Evolutionary conservation across 441 rosid species (phyloP).

Genomic region (Euphorbia celastroides): DNA sequence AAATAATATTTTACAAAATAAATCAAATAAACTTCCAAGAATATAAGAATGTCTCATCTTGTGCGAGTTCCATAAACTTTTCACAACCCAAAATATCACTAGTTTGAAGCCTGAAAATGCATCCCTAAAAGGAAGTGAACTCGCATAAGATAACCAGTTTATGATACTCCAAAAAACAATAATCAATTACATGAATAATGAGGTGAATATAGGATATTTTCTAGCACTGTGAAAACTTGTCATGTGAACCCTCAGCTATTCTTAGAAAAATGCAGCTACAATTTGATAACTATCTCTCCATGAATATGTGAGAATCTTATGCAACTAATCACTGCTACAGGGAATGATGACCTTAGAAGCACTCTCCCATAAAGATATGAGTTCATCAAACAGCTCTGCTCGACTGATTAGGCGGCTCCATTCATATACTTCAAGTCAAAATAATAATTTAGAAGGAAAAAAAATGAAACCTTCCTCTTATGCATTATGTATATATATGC

Average conservation of each 20-base stretch:
- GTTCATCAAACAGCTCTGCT: no score
- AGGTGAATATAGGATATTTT: background rate
- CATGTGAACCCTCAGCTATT: background rate
- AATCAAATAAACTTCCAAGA: background rate
- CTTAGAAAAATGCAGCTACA: background rate
- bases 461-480: background rate
- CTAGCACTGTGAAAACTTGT: background rate
- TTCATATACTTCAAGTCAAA: background rate
- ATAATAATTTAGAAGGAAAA: background rate
- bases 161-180: background rate
- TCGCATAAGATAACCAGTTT: background rate
- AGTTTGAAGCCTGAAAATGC: background rate
- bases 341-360: no score
- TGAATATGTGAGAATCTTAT: background rate
- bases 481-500: background rate
- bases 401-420: conserved; percentile 9
- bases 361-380: no score
- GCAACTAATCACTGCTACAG: background rate
- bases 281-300: background rate
- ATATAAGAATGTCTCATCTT: background rate
- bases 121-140: background rate
- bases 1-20: background rate
- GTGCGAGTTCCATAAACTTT: conserved; percentile 7
- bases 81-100: conserved; percentile 3
- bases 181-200: background rate